Conservation (phyloP, 257 asterid species). For the Lycium ferocissimum region DNA sequence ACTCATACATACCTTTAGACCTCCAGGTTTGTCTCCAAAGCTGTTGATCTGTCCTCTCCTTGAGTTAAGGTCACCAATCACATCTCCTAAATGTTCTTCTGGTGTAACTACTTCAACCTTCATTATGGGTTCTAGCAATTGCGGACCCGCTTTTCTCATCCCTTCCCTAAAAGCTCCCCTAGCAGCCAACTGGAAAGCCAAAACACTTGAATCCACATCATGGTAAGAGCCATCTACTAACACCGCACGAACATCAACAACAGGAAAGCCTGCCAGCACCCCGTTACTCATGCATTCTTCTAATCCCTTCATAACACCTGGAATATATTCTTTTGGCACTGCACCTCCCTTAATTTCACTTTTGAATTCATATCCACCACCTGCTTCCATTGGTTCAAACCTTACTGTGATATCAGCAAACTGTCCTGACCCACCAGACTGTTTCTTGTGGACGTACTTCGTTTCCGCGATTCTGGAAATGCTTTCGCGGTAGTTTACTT, state of each 20-base stretch:
- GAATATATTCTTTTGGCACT: slow-evolving; percentile 92
- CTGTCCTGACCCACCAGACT: slow-evolving; percentile 97
- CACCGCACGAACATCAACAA: slow-evolving; percentile 94
- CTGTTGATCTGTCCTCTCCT: slow-evolving; percentile 92
- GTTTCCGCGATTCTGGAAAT: slow-evolving; percentile 79
- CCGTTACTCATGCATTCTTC: slow-evolving; percentile 97
- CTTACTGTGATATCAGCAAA: slow-evolving; percentile 89
- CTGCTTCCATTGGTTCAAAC: slow-evolving; percentile 91
- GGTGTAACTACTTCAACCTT: slow-evolving; percentile 95
- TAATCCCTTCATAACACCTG: slow-evolving; percentile 97
- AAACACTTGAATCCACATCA: slow-evolving; percentile 94
- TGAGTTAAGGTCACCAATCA: slow-evolving; percentile 94
- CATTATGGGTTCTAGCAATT: slow-evolving; percentile 92
- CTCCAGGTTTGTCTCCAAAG: slow-evolving; percentile 99
- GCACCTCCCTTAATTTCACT: slow-evolving; percentile 98
- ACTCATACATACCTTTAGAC: slow-evolving; percentile 79
- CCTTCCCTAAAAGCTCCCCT: slow-evolving; percentile 98
- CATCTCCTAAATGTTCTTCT: slow-evolving; percentile 97
- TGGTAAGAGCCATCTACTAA: slow-evolving; percentile 96
- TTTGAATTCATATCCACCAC: slow-evolving; percentile 91
- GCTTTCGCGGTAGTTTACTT: slow-evolving; percentile 97
- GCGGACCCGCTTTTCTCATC: slow-evolving; percentile 89
- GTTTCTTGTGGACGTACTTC: slow-evolving; percentile 93
- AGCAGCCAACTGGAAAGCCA: slow-evolving; percentile 98
- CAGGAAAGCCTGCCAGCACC: slow-evolving; percentile 92